Evolutionary conservation across 2,329 filamentous ascomycete genomes (phyloP).

Genomic region (Cladophialophora bantiana): DNA sequence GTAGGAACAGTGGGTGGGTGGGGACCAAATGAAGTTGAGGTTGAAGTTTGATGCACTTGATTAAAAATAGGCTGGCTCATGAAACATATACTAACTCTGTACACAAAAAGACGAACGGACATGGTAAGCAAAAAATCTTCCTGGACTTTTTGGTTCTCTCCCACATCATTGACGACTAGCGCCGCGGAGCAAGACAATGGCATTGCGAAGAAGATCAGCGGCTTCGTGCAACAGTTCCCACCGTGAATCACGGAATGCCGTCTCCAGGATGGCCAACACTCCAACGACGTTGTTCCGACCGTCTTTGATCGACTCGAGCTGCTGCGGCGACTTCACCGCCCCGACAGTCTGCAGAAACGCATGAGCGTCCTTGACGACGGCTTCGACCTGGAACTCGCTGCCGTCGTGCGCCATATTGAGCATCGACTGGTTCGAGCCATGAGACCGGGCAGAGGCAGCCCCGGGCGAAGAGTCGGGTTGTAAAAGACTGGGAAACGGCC

Average conservation of each 20-base stretch:
- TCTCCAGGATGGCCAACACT: slow-evolving; percentile 78
- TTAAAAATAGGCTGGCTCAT: not conserved
- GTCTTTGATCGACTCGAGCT: slow-evolving; percentile 71
- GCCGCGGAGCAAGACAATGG: slow-evolving; percentile 58
- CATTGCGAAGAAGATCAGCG: slow-evolving; percentile 78
- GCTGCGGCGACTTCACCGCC: slow-evolving; percentile 75
- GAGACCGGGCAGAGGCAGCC: slow-evolving; percentile 23
- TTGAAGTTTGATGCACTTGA: not conserved
- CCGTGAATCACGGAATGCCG: slow-evolving; percentile 79
- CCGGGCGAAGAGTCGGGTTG: slow-evolving; percentile 29
- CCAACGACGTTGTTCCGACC: slow-evolving; percentile 82
- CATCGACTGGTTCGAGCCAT: slow-evolving; percentile 32
- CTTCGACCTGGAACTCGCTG: slow-evolving; percentile 50
- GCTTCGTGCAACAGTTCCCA: slow-evolving; percentile 95
- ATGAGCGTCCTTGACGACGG: slow-evolving; percentile 78
- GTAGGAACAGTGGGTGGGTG: too few relatives aligned
- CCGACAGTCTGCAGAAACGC: slow-evolving; percentile 76
- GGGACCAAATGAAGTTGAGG: too few relatives aligned
- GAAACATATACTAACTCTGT: not conserved
- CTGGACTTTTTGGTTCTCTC: not conserved
- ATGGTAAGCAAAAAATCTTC: not conserved
- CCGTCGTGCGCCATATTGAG: slow-evolving; percentile 32
- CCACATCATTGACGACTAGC: slow-evolving; percentile 25
- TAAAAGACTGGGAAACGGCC: slow-evolving; percentile 47
- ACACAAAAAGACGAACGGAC: not conserved